phyloP scores from a whole-genome alignment of 192 early-diverging fungal genomes.

The Allomyces javanicus region DNA sequence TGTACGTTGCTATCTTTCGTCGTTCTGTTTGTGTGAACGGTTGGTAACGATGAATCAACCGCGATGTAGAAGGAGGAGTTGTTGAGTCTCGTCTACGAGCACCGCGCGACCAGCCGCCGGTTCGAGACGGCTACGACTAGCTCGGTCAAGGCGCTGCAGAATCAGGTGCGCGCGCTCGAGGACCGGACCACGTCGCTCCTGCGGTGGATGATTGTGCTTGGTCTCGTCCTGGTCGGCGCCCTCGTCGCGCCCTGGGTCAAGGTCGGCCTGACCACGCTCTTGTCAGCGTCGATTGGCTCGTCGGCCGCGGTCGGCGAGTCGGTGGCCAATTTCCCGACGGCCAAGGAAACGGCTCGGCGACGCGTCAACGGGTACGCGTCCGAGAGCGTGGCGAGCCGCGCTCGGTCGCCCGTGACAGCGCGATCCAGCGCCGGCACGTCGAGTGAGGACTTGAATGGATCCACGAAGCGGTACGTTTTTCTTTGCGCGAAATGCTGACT shows the following conservation, averaged over 20 bases:
- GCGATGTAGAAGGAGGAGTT: not conserved
- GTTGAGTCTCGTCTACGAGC: not conserved
- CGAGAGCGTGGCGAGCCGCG: not conserved
- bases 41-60: not conserved
- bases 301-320: not conserved
- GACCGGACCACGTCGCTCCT: not conserved
- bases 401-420: not conserved
- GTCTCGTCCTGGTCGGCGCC: not conserved
- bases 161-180: not conserved
- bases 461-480: too few relatives aligned
- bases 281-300: not conserved
- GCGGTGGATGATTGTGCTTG: not conserved
- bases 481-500: too few relatives aligned
- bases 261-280: not conserved
- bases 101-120: not conserved
- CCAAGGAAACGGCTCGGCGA: not conserved
- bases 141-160: not conserved
- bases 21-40: not conserved
- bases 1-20: not conserved
- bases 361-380: not conserved
- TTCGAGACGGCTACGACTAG: not conserved
- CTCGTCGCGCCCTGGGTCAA: not conserved
- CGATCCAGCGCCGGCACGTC: not conserved
- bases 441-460: too few relatives aligned
- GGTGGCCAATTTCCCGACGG: not conserved